Base-by-base conservation (phyloP, 108 stramenopile genomes). In the Nitzschia palea region DNA sequence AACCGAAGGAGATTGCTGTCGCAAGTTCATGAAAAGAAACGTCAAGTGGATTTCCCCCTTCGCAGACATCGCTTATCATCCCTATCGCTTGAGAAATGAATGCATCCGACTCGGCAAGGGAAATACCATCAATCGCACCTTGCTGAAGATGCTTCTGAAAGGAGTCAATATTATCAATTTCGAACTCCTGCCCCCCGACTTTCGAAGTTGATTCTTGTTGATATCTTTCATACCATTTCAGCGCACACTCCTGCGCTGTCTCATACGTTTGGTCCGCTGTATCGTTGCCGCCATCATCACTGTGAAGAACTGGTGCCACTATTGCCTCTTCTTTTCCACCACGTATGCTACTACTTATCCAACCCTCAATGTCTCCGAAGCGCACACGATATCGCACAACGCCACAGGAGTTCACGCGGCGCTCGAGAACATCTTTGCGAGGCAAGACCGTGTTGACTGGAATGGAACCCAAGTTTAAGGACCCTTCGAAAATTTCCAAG, bases 251-350 rank as follows among this genome's bases (percentile, higher is more conserved):
- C 30, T 64, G 69, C 63, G 89, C 76, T 4, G 82, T 87, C 29
- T 29, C 15, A 36, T 53, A 80, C 34, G 62, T 5, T 26, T 53
- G 12, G n/a, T 58, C 44, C 10, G 65, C 69, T 22, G 57, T 48
- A 9, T 63, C 75, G 32, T 66, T 45, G 37, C 76, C 68, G 4
- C n/a, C 43, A n/a, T 47, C 37, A 12, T 42, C 44, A 43, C 47
- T 85, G 55, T 57, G 26, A 9, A 33, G 29, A 29, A 76, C 30
- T 14, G 78, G 83, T 34, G 77, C 73, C 54, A 95, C 85, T 60
- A 97, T 95, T 28, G 74, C 30, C 33, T 97, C 96, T 71, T 97
- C 96, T 55, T 83, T 81, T 34, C 88, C 93, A 14, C 93, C 96
- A 42, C 96, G 65, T 48, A 95, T 95, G 60, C 74, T 83, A 28